Percentiles rank a stretch among this genome's conserved stretches.
Evolutionary conservation across 192 early-diverging fungal species (phyloP).

Genomic region (Lobosporangium transversale): DNA sequence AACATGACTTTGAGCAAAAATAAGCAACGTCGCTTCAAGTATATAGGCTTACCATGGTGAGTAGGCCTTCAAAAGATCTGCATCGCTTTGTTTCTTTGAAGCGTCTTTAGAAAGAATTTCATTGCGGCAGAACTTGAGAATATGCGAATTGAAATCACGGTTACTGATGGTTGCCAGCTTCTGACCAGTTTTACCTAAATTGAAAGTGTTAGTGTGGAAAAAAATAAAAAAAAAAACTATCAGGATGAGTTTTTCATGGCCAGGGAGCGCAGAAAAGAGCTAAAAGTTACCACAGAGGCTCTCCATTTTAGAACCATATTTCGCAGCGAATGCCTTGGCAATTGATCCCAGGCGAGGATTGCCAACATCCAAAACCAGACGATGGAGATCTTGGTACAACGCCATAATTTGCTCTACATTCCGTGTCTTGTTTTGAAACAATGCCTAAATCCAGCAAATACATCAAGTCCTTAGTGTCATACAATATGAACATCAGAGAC

Average conservation of each 20-base stretch:
- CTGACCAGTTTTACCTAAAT: conserved; percentile 65
- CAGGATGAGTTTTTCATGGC: too few relatives aligned
- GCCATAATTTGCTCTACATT: conserved; percentile 49
- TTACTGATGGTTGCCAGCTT: conserved; percentile 54
- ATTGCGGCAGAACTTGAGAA: conserved; percentile 56
- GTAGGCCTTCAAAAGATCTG: conserved; percentile 66
- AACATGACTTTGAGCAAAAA: too few relatives aligned
- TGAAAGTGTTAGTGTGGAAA: too few relatives aligned
- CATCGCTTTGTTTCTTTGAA: conserved; percentile 40
- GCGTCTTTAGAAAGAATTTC: conserved; percentile 54
- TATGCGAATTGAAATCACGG: conserved; percentile 54
- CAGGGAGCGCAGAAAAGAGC: background rate
- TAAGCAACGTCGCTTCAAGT: too few relatives aligned
- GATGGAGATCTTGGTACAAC: conserved; percentile 63
- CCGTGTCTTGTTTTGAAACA: conserved; percentile 23
- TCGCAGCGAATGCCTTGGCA: conserved; percentile 46
- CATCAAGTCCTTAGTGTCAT: too few relatives aligned
- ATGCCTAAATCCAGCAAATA: conserved; percentile 5
- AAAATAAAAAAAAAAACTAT: background rate
- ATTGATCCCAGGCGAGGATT: conserved; percentile 46
- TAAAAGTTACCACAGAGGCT: conserved; percentile 52
- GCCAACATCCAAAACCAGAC: conserved; percentile 56
- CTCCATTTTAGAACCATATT: conserved; percentile 49
- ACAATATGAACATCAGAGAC: too few relatives aligned
- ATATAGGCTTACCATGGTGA: conserved; percentile 74